phyloP scores from a whole-genome alignment of 805 yeast species.

The Novakomyces olei region DNA sequence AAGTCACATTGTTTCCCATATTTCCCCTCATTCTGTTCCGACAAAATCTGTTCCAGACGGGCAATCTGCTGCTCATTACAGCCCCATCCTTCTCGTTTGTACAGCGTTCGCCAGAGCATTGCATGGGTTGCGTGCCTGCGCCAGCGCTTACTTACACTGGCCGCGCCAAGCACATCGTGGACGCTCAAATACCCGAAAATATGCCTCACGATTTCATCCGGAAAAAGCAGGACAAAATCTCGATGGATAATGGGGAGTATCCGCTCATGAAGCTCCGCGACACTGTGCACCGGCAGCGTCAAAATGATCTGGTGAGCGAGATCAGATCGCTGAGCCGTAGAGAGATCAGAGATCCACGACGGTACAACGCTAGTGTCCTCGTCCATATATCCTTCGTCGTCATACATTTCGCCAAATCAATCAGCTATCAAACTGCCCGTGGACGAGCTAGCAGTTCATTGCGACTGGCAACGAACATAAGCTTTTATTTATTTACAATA shows the following conservation, averaged over 20 bases:
- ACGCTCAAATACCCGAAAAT: not conserved
- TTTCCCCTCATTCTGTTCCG: not conserved
- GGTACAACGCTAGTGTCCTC: no score
- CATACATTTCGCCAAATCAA: no score
- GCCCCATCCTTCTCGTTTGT: conserved; percentile 1
- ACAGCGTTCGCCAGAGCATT: not conserved
- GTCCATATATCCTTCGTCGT: no score
- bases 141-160: not conserved
- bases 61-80: not conserved
- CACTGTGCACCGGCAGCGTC: not conserved
- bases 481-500: no score
- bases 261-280: not conserved
- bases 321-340: no score
- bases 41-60: not conserved
- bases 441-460: no score
- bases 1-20: not conserved
- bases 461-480: no score
- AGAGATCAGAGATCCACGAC: no score
- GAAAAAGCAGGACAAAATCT: not conserved
- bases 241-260: not conserved
- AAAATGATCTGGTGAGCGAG: not conserved
- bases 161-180: not conserved
- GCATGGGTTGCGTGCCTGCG: not conserved
- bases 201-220: not conserved
- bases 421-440: no score